Conservation (phyloP, 2,329 filamentous ascomycete species). For the Trichoderma afroharzianum region DNA sequence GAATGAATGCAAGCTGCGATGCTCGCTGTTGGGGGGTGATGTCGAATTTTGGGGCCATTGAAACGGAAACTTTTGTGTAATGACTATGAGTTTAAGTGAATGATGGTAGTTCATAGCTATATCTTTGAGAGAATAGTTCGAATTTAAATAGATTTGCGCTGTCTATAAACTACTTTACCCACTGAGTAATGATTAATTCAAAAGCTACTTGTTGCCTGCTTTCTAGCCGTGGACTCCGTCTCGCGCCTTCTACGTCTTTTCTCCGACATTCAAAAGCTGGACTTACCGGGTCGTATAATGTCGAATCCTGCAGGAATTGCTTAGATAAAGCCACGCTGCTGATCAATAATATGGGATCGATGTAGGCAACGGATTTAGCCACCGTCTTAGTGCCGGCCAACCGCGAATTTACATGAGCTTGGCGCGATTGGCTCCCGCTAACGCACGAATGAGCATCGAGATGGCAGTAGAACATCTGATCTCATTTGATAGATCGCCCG, state of each 20-base stretch:
- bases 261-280: not conserved
- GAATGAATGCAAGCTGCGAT: not conserved
- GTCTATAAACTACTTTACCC: not conserved
- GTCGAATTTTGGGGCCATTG: not conserved
- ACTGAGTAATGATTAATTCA: not conserved
- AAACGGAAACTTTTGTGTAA: not conserved
- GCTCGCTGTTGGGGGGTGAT: not conserved
- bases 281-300: not conserved
- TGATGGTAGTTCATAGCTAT: not conserved
- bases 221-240: not conserved
- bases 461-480: not conserved
- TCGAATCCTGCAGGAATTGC: not conserved
- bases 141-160: not conserved
- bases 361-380: not conserved
- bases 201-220: not conserved
- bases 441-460: not conserved
- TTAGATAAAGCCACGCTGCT: not conserved
- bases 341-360: not conserved
- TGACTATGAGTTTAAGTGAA: no score
- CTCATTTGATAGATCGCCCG: not conserved
- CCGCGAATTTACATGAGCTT: not conserved
- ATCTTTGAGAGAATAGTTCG: not conserved
- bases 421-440: not conserved
- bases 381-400: not conserved
- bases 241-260: not conserved